These are phyloP conservation scores for Pichia ethanolica DNA, from an alignment of 805 yeast genomes.

Conservation along the genomic window DNA sequence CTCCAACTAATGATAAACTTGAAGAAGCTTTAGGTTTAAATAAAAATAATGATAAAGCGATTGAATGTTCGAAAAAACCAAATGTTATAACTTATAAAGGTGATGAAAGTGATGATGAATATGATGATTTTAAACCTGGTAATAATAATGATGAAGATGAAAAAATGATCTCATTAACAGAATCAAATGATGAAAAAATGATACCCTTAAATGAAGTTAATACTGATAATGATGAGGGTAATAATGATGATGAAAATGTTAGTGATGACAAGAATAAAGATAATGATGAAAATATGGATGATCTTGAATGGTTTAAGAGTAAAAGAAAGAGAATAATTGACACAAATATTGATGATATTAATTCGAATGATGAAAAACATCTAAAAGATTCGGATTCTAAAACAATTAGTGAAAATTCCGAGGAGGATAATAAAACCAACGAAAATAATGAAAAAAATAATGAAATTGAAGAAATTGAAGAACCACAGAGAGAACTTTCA, in stretches of 20 bases:
- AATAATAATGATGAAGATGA: slow-evolving; percentile 35
- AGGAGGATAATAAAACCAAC: slow-evolving; percentile 5
- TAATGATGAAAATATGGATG: slow-evolving; percentile 44
- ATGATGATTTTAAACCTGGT: slow-evolving; percentile 33
- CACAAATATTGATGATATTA: slow-evolving; percentile 22
- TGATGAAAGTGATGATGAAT: slow-evolving; percentile 44
- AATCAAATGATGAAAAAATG: slow-evolving; percentile 37
- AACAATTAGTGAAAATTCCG: slow-evolving; percentile 11
- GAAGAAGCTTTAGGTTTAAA: slow-evolving; percentile 33
- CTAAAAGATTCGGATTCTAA: neutral
- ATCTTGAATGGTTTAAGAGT: slow-evolving; percentile 79
- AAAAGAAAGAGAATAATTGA: slow-evolving; percentile 68
- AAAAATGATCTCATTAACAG: slow-evolving; percentile 33
- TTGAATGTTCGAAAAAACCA: slow-evolving; percentile 5
- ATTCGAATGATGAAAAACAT: neutral
- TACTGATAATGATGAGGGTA: neutral
- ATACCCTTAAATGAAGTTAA: slow-evolving; percentile 15
- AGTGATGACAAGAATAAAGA: slow-evolving; percentile 18
- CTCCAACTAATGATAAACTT: slow-evolving; percentile 37
- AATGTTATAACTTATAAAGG: slow-evolving; percentile 21
- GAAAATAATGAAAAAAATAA: neutral
- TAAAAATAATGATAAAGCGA: slow-evolving; percentile 21
- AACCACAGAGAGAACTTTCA: slow-evolving; percentile 16
- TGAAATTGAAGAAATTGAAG: slow-evolving; percentile 1
- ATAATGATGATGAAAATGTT: neutral